Evolutionary conservation across 345 rosid genomes (phyloP).

Genomic region (Adansonia digitata): DNA sequence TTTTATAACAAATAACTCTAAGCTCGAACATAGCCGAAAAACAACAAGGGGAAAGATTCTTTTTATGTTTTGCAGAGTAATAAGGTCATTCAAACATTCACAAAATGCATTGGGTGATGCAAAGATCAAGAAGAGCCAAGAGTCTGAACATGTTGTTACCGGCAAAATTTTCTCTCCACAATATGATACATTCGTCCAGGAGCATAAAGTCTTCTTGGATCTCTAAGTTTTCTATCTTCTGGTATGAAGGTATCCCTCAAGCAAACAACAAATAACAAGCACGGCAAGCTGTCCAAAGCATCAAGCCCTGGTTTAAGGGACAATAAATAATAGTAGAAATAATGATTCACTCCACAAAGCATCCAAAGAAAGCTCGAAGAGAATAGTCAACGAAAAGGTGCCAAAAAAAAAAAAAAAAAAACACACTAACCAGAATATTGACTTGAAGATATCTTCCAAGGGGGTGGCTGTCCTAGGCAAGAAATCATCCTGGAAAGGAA

Average conservation of each 20-base stretch:
- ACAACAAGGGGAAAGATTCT: not conserved
- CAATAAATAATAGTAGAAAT: conserved; percentile 9
- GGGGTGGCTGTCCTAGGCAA: conserved; percentile 95
- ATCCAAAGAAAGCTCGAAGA: not conserved
- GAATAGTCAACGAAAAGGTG: conserved; percentile 7
- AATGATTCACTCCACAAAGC: conserved; percentile 28
- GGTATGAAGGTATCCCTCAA: conserved; percentile 93
- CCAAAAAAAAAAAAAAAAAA: not conserved
- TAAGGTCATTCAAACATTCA: not conserved
- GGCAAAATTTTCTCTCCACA: conserved; percentile 90
- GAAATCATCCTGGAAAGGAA: conserved; percentile 73
- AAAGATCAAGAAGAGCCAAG: not conserved
- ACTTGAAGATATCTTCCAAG: conserved; percentile 80
- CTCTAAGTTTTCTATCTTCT: conserved; percentile 79
- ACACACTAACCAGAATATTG: conserved; percentile 72
- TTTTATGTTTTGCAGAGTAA: not conserved
- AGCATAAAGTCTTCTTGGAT: conserved; percentile 83
- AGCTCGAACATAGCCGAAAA: not conserved
- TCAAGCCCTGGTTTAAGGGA: conserved; percentile 45
- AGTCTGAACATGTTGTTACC: conserved; percentile 31
- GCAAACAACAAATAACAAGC: conserved; percentile 82
- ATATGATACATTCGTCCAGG: conserved; percentile 96
- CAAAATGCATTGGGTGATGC: not conserved
- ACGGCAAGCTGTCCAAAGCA: conserved; percentile 91
- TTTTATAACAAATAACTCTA: not conserved